These are phyloP conservation scores for Babesia ovata DNA, from an alignment of 169 alveolate genomes.

Conservation along the genomic window DNA sequence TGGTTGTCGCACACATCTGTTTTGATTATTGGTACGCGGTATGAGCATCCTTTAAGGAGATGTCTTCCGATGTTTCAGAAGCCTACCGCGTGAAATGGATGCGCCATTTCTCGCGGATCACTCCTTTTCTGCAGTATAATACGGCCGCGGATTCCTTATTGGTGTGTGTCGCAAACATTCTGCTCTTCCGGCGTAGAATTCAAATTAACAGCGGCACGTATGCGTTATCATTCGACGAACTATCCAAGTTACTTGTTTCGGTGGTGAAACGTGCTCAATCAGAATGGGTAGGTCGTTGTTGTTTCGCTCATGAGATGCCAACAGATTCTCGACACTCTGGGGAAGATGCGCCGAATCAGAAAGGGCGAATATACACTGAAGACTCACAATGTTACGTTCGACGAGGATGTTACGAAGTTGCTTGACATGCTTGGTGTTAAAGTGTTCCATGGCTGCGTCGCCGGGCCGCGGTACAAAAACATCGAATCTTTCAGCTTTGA, in stretches of 20 bases:
- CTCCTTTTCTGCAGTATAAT: constrained; percentile 47
- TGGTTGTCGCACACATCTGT: too few species aligned
- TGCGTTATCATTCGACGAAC: constrained; percentile 12
- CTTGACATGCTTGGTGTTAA: constrained; percentile 18
- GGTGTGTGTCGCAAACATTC: constrained; percentile 40
- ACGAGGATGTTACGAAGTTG: constrained; percentile 33
- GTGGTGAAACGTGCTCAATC: constrained; percentile 26
- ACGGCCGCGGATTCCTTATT: constrained; percentile 49
- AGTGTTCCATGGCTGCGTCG: constrained; percentile 60
- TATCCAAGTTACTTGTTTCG: constrained; percentile 14
- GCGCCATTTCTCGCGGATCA: constrained; percentile 16
- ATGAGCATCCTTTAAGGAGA: background rate
- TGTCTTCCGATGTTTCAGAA: background rate
- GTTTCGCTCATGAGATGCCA: background rate
- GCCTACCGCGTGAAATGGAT: constrained; percentile 44
- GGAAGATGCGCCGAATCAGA: constrained; percentile 15
- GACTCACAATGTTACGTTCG: constrained; percentile 17
- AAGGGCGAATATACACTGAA: constrained; percentile 19
- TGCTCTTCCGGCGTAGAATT: constrained; percentile 42
- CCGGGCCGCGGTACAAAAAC: constrained; percentile 33
- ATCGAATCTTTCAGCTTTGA: constrained; percentile 43
- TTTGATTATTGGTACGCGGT: too few species aligned
- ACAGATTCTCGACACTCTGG: constrained; percentile 35
- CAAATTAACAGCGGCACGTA: constrained; percentile 16
- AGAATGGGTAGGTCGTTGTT: constrained; percentile 52